Base-by-base conservation (phyloP, 2,329 filamentous ascomycete species). In the Apiospora hydei region DNA sequence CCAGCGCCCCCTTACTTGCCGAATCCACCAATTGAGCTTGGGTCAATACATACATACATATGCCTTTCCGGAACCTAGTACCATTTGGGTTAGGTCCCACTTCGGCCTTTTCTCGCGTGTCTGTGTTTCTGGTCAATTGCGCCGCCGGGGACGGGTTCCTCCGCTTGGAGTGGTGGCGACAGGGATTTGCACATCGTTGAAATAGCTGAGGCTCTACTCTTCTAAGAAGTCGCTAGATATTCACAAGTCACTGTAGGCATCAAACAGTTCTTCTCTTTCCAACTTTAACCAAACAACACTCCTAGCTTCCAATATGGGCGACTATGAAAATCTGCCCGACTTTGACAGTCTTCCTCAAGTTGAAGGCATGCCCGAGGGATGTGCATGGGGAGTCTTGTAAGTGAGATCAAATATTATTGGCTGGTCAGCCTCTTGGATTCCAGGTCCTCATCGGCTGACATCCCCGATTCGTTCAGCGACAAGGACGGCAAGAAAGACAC, bases 361-460 rank as follows among this genome's bases (percentile, higher is more conserved):
- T 0, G 61, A 71, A 1, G 72, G 70, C 4, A 70, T 73, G 70
- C 70, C 72, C 0, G 46, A 67, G n/a, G 72, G 72, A 0, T 73
- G 70, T 38, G 72, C 70, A 4, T 73, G 72, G 72, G 72, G 72
- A 24, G 5, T 73, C 5, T 73, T 73, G 72, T 72, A 71, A 70
- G 72, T 61, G 11, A 13, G 7, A 67, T 10, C 2, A 30, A 18
- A 11, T 49, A 34, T 3, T 34, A n/a, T 21, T n/a, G n/a, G n/a
- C n/a, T n/a, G 30, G 16, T 0, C 3, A 3, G 16, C 3, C 6
- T n/a, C 4, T 2, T 64, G 7, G 1, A 43, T 1, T n/a, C 8
- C 4, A 13, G 14, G n/a, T 8, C 44, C 26, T 18, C 26, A 34
- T 34, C 30, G 14, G 14, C 18, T 64, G 24, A 46, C 26, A 21